phyloP scores from a whole-genome alignment of 2,329 filamentous ascomycete species.

The Blastomyces gilchristii region DNA sequence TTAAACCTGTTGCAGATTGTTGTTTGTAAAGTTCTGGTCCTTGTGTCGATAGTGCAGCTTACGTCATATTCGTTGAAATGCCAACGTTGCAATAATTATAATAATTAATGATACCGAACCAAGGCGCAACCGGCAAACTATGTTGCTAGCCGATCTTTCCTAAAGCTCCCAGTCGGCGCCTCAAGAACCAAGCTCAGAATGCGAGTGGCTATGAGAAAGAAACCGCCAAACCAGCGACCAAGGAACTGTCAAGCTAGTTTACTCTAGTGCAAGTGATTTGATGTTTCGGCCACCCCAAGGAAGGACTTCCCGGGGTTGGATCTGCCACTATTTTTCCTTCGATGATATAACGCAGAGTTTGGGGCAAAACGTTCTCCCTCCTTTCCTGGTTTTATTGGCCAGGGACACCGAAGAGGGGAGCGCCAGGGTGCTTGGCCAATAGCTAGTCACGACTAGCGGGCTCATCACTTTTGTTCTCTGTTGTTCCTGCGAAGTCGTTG shows the following conservation, averaged over 20 bases:
- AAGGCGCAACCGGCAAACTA: too few species aligned
- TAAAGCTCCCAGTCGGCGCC: too few species aligned
- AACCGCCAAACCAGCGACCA: background rate
- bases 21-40: too few species aligned
- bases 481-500: background rate
- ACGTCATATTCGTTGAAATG: background rate
- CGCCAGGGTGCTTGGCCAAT: background rate
- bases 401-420: background rate
- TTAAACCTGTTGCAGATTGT: too few species aligned
- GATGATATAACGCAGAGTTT: background rate
- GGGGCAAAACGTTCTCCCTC: background rate
- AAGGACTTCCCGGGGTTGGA: constrained; percentile 6
- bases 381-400: background rate
- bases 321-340: background rate
- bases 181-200: background rate
- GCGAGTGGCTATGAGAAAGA: background rate
- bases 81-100: background rate
- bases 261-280: background rate
- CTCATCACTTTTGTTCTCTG: background rate
- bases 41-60: background rate
- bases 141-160: background rate
- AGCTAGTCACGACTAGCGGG: too few species aligned
- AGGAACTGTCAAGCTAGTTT: background rate
- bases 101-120: too few species aligned
- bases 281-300: background rate